Base-by-base conservation (phyloP, 495 filamentous ascomycete genomes). In the Penicilliopsis zonata region DNA sequence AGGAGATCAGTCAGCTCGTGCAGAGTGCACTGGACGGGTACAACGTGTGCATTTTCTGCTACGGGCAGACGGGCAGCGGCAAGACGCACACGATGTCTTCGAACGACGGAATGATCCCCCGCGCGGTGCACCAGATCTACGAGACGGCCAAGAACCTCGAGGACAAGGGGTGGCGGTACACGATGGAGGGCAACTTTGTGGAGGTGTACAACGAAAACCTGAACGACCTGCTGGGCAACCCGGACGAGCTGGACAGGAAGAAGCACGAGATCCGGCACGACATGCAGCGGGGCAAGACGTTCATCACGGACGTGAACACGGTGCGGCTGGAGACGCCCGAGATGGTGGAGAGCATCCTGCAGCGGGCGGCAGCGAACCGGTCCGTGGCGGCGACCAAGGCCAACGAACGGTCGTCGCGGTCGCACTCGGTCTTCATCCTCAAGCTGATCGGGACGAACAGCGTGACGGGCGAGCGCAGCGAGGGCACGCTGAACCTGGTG, bases 31-130 rank as follows among this genome's bases (percentile, higher is more conserved):
- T 99, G 28, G 90, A 99, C 50, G 90, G 90, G 10, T 96, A 95
- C 57, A 99, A 99, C 49, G 90, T 99, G 20, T 95, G 88, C 56
- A 96, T 99, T 41, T 94, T 99, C 62, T 95, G 86, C 52, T 99
- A 99, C 51, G 90, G 90, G 21, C 90, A 99, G 51, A 98, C 90
- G 3, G 90, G 90, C 3, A 88, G 86, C 20, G 90, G 90, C 27
- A 98, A 98, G 64, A 98, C 90, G 1, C 80, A 77, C 46, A 96
- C 92, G 13, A 99, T 99, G 90, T 88, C 83, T 22, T 82, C 87
- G 0, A 44, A 59, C 3, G 86, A 96, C 47, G 90, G 90, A 38
- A 95, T 99, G 79, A 99, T 99, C 35, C 92, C 90, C 3, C 75
- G 80, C 2, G 86, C 90, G 1, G 85, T 92, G 1, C 75, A 83